phyloP scores from a whole-genome alignment of 2,329 filamentous ascomycete species.

The Nigrograna mackinnonii region DNA sequence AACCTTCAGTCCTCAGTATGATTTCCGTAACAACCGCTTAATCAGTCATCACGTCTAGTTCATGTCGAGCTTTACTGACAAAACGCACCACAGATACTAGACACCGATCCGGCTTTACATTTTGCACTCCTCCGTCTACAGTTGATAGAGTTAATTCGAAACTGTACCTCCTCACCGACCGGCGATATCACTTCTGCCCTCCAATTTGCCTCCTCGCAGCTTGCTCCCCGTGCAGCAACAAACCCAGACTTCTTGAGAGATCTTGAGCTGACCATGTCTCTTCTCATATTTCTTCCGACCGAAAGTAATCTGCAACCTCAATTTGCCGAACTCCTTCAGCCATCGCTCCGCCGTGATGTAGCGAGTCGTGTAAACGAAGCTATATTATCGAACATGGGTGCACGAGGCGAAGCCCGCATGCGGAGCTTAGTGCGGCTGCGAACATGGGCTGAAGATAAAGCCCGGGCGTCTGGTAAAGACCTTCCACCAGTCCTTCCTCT shows the following conservation, averaged over 20 bases:
- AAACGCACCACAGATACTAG: constrained; percentile 69
- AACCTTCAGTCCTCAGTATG: constrained; percentile 86
- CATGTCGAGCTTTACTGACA: constrained; percentile 3
- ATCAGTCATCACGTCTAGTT: constrained; percentile 8
- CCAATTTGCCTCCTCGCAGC: constrained; percentile 82
- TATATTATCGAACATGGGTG: constrained; percentile 74
- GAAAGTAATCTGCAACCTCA: constrained; percentile 73
- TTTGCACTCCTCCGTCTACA: constrained; percentile 90
- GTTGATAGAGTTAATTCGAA: constrained; percentile 88
- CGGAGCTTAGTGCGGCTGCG: constrained; percentile 79
- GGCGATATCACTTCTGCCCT: constrained; percentile 80
- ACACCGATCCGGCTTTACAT: constrained; percentile 79
- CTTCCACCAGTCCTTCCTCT: constrained; percentile 45
- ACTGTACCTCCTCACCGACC: constrained; percentile 66
- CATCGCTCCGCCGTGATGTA: constrained; percentile 78
- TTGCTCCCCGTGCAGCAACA: constrained; percentile 83
- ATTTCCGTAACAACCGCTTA: constrained; percentile 45
- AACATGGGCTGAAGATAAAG: constrained; percentile 78
- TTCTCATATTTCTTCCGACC: constrained; percentile 78
- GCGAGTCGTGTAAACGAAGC: constrained; percentile 88
- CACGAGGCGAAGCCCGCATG: constrained; percentile 79
- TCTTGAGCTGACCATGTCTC: constrained; percentile 88
- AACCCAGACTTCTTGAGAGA: constrained; percentile 82
- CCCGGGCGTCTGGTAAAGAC: constrained; percentile 47
- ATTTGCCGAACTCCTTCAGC: constrained; percentile 76